Evolutionary conservation across 2,329 filamentous ascomycete species (phyloP).

Genomic region (Leptosphaerulina australis): DNA sequence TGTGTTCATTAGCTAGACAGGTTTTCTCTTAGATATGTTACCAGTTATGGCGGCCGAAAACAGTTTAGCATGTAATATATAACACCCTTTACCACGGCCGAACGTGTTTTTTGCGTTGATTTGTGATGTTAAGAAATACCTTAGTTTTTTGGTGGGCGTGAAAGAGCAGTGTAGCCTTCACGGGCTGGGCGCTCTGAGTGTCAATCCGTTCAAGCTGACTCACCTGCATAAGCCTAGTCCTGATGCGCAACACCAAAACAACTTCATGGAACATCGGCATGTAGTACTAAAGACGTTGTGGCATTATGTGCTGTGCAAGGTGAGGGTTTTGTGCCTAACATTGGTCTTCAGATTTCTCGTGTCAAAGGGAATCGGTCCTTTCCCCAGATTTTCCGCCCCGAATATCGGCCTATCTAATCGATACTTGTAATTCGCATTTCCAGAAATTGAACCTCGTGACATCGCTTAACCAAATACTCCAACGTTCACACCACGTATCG

Average conservation of each 20-base stretch:
- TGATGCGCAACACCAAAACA: neutral
- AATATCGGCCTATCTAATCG: constrained; percentile 10
- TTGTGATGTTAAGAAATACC: neutral
- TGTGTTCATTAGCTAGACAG: constrained; percentile 34
- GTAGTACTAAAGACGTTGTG: neutral
- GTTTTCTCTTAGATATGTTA: constrained; percentile 40
- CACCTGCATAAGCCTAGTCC: neutral
- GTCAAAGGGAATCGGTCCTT: constrained; percentile 5
- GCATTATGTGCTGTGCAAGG: neutral
- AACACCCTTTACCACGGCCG: constrained; percentile 28
- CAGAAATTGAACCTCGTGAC: neutral
- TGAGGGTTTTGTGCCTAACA: neutral
- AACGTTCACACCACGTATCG: neutral
- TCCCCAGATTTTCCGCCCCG: constrained; percentile 13
- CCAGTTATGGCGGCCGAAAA: constrained; percentile 32
- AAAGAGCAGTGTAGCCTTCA: no score
- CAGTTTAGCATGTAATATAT: constrained; percentile 36
- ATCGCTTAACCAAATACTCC: neutral
- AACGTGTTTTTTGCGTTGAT: neutral
- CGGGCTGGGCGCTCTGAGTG: no score
- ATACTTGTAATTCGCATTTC: neutral
- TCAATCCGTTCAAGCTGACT: neutral
- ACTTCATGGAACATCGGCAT: neutral
- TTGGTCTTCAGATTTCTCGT: neutral
- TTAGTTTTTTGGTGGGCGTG: no score